Conservation (phyloP, 1,284 basidiomycete species). For the Cutaneotrichosporon sp. region DNA sequence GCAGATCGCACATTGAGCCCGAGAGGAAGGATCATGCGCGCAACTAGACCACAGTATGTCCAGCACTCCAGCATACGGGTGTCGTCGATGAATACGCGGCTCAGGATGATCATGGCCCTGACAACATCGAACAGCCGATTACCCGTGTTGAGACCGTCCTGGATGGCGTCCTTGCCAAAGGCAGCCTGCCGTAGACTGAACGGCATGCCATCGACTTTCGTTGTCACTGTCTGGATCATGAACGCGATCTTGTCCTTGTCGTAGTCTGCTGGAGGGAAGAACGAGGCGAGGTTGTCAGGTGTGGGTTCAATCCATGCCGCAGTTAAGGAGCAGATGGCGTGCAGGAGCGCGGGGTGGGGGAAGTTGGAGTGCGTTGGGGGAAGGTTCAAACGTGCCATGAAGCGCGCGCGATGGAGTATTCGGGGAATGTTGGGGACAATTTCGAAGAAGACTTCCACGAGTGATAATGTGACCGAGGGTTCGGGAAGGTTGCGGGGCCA, state of each 20-base stretch:
- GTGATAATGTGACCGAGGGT: conserved; percentile 49
- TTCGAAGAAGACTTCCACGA: conserved; percentile 52
- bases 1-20: conserved; percentile 50
- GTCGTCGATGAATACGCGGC: conserved; percentile 50
- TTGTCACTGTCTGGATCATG: conserved; percentile 1
- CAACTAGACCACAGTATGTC: conserved; percentile 47
- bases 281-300: neutral
- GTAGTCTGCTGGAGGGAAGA: neutral
- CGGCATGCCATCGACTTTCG: conserved; percentile 15
- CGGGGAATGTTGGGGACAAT: conserved; percentile 46
- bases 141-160: conserved; percentile 47
- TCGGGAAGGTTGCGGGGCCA: conserved; percentile 52
- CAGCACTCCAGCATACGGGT: conserved; percentile 53
- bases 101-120: conserved; percentile 49
- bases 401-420: conserved; percentile 49
- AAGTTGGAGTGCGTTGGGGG: conserved; percentile 55
- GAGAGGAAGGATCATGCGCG: conserved; percentile 49
- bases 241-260: conserved; percentile 8
- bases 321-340: conserved; percentile 53
- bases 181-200: conserved; percentile 43
- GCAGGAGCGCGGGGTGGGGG: conserved; percentile 54
- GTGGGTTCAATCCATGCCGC: conserved; percentile 35
- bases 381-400: conserved; percentile 53
- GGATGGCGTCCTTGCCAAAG: conserved; percentile 46
- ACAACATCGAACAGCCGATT: conserved; percentile 50